Conservation (phyloP, 129 eudicot species). For the Scalesia atractyloides region DNA sequence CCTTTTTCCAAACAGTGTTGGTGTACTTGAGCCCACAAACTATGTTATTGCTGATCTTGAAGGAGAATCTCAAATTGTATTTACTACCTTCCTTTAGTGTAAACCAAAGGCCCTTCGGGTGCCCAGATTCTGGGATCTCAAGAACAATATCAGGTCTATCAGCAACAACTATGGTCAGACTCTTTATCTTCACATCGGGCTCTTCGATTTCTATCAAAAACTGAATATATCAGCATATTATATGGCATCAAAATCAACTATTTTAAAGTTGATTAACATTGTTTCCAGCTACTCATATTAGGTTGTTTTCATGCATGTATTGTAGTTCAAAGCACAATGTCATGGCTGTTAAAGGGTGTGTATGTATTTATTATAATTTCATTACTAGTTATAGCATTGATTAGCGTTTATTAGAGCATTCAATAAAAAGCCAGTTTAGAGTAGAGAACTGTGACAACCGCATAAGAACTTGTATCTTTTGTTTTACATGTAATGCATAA, state of each 20-base stretch:
- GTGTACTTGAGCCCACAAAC: slow-evolving; percentile 79
- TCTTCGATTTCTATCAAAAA: slow-evolving; percentile 50
- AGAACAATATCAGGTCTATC: slow-evolving; percentile 65
- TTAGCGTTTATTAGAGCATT: not conserved
- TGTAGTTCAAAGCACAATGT: no score
- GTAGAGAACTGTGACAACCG: no score
- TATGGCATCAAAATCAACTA: slow-evolving; percentile 10
- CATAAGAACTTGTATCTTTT: no score
- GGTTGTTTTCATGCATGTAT: not conserved
- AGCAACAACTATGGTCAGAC: slow-evolving; percentile 51
- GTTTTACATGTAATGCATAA: no score
- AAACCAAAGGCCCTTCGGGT: slow-evolving; percentile 68
- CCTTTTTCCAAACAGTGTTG: slow-evolving; percentile 75
- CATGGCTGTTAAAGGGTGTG: not conserved
- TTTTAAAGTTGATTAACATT: not conserved
- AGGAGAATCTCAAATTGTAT: slow-evolving; percentile 52
- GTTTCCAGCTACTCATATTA: slow-evolving; percentile 8
- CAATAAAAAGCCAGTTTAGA: no score
- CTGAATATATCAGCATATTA: slow-evolving; percentile 10
- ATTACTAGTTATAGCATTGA: not conserved
- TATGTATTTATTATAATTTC: not conserved
- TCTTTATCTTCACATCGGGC: slow-evolving; percentile 70
- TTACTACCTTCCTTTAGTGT: slow-evolving; percentile 73
- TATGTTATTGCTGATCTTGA: slow-evolving; percentile 69
- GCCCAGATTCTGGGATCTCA: slow-evolving; percentile 61